phyloP scores from a whole-genome alignment of 441 rosid genomes.

The Erodium trifolium region DNA sequence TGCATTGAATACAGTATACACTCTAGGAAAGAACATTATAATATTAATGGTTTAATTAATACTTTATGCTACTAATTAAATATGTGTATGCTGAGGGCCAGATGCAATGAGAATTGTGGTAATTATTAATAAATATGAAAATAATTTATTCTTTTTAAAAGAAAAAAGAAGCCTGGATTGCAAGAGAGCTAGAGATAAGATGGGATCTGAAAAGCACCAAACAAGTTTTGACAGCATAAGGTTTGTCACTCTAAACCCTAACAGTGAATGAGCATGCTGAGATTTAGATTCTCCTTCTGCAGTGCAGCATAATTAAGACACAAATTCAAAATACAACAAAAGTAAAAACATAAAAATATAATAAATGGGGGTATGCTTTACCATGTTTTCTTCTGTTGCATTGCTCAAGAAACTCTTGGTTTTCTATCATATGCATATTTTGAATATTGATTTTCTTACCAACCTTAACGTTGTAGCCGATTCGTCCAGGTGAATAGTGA shows the following conservation, averaged over 20 bases:
- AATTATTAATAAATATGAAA: neutral
- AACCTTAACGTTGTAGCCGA: neutral
- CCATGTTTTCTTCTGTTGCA: constrained; percentile 5
- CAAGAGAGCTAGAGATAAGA: no score
- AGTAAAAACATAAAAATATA: neutral
- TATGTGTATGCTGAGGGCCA: neutral
- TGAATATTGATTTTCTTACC: neutral
- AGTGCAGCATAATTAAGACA: neutral
- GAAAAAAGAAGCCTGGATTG: neutral
- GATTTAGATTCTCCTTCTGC: neutral
- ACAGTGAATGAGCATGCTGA: neutral
- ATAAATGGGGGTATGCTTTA: constrained; percentile 4
- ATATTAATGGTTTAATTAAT: neutral
- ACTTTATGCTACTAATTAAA: neutral
- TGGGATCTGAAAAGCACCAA: no score
- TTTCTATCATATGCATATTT: neutral
- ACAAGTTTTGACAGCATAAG: no score
- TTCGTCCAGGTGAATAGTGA: no score
- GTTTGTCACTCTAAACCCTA: no score
- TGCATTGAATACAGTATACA: constrained; percentile 2
- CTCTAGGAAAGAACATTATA: neutral
- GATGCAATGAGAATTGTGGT: neutral
- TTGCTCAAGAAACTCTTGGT: neutral
- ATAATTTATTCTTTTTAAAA: neutral
- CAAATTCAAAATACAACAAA: neutral